Evolutionary conservation across 495 filamentous ascomycete genomes (phyloP).

Genomic region (Cryomyces antarcticus): DNA sequence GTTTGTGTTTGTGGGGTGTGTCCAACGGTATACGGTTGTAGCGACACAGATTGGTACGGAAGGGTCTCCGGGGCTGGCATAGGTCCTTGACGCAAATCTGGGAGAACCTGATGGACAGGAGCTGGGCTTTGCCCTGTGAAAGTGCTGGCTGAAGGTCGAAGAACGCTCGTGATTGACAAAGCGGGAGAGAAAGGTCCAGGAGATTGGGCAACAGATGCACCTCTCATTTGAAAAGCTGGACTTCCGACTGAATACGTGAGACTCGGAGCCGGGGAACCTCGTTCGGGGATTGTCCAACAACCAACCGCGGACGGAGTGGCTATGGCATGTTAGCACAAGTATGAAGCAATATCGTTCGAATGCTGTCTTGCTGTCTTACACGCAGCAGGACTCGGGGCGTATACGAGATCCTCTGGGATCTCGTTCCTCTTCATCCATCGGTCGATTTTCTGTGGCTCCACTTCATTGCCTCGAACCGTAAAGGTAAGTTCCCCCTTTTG

Average conservation of each 20-base stretch:
- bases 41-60: neutral
- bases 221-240: slow-evolving; percentile 2
- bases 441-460: slow-evolving; percentile 8
- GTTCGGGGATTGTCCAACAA: slow-evolving; percentile 8
- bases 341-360: neutral
- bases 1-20: neutral
- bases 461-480: slow-evolving; percentile 4
- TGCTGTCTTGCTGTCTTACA: slow-evolving; percentile 2
- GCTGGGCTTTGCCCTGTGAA: slow-evolving; percentile 8
- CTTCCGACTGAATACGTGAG: slow-evolving; percentile 3
- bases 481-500: slow-evolving; percentile 4
- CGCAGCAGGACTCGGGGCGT: slow-evolving; percentile 2
- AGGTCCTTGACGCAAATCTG: neutral
- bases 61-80: neutral
- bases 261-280: slow-evolving; percentile 4
- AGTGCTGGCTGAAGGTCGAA: slow-evolving; percentile 6
- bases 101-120: neutral
- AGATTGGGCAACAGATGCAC: slow-evolving; percentile 1
- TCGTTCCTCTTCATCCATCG: slow-evolving; percentile 9
- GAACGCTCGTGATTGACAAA: slow-evolving; percentile 7
- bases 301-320: slow-evolving; percentile 7
- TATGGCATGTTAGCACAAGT: slow-evolving; percentile 3
- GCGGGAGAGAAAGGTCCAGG: slow-evolving; percentile 6
- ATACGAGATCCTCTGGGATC: slow-evolving; percentile 2
- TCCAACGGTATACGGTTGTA: neutral